Percentiles rank a stretch among this genome's conserved stretches.
phyloP scores from a whole-genome alignment of 140 eudicot genomes.

The Stevia rebaudiana region DNA sequence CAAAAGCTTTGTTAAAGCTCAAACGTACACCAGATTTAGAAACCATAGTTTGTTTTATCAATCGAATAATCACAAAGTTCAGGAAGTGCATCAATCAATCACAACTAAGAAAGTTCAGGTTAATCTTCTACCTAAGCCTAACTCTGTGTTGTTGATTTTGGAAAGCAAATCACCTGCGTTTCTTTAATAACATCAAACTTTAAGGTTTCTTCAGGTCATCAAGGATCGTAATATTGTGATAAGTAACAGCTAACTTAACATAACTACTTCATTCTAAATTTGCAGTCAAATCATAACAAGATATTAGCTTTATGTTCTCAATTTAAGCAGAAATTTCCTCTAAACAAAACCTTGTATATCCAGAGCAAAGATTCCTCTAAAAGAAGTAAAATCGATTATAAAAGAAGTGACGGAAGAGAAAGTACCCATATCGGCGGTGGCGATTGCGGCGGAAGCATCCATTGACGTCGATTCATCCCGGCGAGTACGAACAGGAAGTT shows the following conservation, averaged over 20 bases:
- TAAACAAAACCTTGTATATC: neutral
- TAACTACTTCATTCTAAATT: neutral
- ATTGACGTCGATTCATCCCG: conserved; percentile 27
- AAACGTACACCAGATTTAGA: too few species aligned
- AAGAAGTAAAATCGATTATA: neutral
- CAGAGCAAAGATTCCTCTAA: neutral
- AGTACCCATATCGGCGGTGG: conserved; percentile 40
- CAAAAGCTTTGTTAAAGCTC: too few species aligned
- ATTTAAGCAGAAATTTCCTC: neutral
- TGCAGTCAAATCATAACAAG: neutral
- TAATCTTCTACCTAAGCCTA: neutral
- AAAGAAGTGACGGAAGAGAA: neutral
- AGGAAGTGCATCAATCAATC: neutral
- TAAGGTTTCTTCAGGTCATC: neutral
- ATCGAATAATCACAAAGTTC: too few species aligned
- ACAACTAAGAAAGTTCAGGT: neutral
- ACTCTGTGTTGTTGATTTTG: neutral
- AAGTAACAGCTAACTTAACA: too few species aligned
- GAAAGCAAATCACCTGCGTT: neutral
- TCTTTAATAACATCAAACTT: neutral
- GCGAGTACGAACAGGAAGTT: conserved; percentile 59
- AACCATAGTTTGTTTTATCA: too few species aligned
- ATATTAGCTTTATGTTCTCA: neutral
- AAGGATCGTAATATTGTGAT: neutral
- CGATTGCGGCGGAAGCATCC: conserved; percentile 17